Conservation (phyloP, 331 rosid species). For the Rhamnella rubrinervis region DNA sequence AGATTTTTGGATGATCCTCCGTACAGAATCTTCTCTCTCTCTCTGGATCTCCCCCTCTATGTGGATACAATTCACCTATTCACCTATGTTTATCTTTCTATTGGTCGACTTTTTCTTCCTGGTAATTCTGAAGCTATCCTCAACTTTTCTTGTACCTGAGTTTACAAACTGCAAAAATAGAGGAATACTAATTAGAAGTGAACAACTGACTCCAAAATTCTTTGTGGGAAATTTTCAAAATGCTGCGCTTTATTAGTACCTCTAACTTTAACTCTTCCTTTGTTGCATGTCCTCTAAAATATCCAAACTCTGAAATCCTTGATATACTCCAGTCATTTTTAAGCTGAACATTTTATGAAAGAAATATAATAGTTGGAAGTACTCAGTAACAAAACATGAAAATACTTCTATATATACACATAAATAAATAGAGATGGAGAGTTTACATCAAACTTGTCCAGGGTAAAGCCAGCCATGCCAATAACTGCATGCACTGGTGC, state of each 20-base stretch:
- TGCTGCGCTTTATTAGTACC: slow-evolving; percentile 27
- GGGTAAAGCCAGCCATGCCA: slow-evolving; percentile 86
- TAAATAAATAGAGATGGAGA: slow-evolving; percentile 7
- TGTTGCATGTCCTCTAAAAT: slow-evolving; percentile 64
- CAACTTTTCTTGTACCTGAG: slow-evolving; percentile 41
- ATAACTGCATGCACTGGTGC: slow-evolving; percentile 86
- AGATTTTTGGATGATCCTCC: no score
- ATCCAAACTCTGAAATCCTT: slow-evolving; percentile 64
- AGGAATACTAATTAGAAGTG: background rate
- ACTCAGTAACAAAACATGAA: background rate
- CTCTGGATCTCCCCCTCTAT: background rate
- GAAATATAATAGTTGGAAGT: background rate
- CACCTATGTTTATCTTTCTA: slow-evolving; percentile 3
- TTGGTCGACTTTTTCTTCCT: slow-evolving; percentile 13
- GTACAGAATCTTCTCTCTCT: no score
- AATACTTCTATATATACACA: slow-evolving; percentile 1
- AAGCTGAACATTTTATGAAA: slow-evolving; percentile 25
- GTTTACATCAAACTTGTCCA: slow-evolving; percentile 58
- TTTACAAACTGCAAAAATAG: slow-evolving; percentile 55
- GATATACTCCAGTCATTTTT: slow-evolving; percentile 56
- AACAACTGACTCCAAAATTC: background rate
- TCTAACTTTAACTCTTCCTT: slow-evolving; percentile 45
- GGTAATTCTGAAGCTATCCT: slow-evolving; percentile 63
- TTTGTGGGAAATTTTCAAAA: background rate
- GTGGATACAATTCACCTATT: background rate